Evolutionary conservation across 495 filamentous ascomycete genomes (phyloP), one percentile per base, ranked within the genome.

Genomic region (Aspergillus sclerotioniger): DNA sequence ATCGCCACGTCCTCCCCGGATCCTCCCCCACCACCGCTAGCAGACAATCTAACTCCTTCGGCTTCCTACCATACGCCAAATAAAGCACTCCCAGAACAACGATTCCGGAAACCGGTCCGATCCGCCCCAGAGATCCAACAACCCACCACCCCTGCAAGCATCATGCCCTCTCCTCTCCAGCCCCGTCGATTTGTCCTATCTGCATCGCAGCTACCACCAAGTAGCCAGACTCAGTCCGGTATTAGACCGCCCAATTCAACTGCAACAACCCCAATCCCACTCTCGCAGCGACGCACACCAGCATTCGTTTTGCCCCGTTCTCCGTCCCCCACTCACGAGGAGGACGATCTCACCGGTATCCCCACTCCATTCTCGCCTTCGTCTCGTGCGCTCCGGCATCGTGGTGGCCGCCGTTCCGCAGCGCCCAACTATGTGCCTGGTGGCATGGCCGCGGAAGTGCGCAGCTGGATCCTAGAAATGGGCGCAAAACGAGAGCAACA

Each of bases 381-480:
- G 1, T 72, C 71, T 10, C 67, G 66, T n/a, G 62, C 67, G 3
- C 55, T 75, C 0, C 63, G 60, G 21, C 71, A 73, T 20, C 69
- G 70, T 13, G 74, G 75, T 8, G 57, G 69, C 28, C 44, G 57
- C 3, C 68, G 68, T 13, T 49, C 65, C 6, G 56, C 60, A 16
- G 62, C 51, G 0, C 57, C 63, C 6, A 60, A 39, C 3, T 77
- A 76, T 56, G 28, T 70, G 0, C 66, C 75, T 2, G 76, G 72
- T 10, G 76, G 76, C 15, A 76, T 79, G 74, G 76, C 76, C 2
- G 67, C 74, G 2, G 64, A 76, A 45, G 68, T 76, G 19, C 75
- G 76, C 25, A 66, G 74, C 46, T 79, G 76, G 76, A 64, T 79
- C 31, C 59, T 79, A 20, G 76, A 79, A 48, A 72, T 67, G 58